phyloP scores from a whole-genome alignment of 768 basidiomycete species.

The Suillus variegatus region DNA sequence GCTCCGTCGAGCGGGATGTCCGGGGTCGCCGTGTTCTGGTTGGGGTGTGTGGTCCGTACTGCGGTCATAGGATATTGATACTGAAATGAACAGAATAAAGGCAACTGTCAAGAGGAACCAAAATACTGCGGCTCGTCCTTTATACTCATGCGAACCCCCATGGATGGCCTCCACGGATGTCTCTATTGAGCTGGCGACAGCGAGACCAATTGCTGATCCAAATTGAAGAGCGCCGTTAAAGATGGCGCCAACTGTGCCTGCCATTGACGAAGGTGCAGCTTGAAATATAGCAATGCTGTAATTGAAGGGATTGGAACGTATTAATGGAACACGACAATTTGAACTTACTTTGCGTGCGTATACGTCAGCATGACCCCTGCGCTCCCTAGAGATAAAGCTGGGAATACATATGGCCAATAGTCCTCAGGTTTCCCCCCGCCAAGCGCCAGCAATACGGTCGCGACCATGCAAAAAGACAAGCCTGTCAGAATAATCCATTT shows the following conservation, averaged over 20 bases:
- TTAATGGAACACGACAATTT: not conserved
- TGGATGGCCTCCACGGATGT: slow-evolving; percentile 39
- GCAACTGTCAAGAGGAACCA: slow-evolving; percentile 45
- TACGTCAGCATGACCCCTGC: slow-evolving; percentile 47
- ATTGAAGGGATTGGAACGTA: not conserved
- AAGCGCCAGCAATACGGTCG: slow-evolving; percentile 44
- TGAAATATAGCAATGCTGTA: slow-evolving; percentile 52
- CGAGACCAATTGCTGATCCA: slow-evolving; percentile 51
- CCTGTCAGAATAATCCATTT: slow-evolving; percentile 51
- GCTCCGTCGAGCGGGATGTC: not conserved
- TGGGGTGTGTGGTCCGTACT: slow-evolving; percentile 15
- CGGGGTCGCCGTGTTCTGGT: not conserved
- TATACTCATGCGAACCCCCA: slow-evolving; percentile 33
- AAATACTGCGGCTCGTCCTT: slow-evolving; percentile 45
- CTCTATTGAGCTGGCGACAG: slow-evolving; percentile 50
- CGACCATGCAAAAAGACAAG: slow-evolving; percentile 36
- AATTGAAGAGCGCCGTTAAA: slow-evolving; percentile 56
- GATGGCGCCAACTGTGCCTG: slow-evolving; percentile 58
- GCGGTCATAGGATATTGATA: slow-evolving; percentile 36
- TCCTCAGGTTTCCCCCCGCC: slow-evolving; percentile 39
- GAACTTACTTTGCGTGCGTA: slow-evolving; percentile 48
- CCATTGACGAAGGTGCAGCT: slow-evolving; percentile 45
- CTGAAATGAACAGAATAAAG: slow-evolving; percentile 29
- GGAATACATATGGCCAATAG: slow-evolving; percentile 52
- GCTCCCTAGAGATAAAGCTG: slow-evolving; percentile 50